Evolutionary conservation across 345 rosid genomes (phyloP).

Genomic region (Aegle marmelos): DNA sequence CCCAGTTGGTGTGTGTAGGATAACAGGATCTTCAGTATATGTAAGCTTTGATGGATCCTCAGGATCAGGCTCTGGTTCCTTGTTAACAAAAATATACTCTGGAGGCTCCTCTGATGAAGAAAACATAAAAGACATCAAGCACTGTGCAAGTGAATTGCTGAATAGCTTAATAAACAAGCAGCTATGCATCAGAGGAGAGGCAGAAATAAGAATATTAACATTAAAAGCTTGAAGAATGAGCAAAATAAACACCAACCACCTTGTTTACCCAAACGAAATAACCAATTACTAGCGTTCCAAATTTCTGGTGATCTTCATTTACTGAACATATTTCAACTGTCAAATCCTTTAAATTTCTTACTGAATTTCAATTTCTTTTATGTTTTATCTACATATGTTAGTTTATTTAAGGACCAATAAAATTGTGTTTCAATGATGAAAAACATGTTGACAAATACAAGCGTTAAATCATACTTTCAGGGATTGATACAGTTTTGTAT

Average conservation of each 20-base stretch:
- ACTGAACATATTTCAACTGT: neutral
- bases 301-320: neutral
- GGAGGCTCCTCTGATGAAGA: slow-evolving; percentile 67
- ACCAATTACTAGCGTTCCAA: neutral
- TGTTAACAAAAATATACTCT: slow-evolving; percentile 72
- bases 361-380: neutral
- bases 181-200: neutral
- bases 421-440: neutral
- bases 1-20: slow-evolving; percentile 80
- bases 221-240: neutral
- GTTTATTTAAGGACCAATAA: neutral
- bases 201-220: neutral
- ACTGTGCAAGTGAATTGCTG: neutral
- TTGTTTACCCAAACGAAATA: neutral
- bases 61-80: slow-evolving; percentile 90
- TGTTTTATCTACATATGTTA: neutral
- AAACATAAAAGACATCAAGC: slow-evolving; percentile 15
- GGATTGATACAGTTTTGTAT: no score
- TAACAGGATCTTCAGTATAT: slow-evolving; percentile 73
- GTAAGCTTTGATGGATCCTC: slow-evolving; percentile 69
- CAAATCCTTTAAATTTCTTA: neutral
- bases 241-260: neutral
- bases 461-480: no score
- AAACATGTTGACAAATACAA: neutral
- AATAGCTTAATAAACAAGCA: slow-evolving; percentile 3